Base-by-base conservation (phyloP, 345 rosid species). In the Salix suchowensis region DNA sequence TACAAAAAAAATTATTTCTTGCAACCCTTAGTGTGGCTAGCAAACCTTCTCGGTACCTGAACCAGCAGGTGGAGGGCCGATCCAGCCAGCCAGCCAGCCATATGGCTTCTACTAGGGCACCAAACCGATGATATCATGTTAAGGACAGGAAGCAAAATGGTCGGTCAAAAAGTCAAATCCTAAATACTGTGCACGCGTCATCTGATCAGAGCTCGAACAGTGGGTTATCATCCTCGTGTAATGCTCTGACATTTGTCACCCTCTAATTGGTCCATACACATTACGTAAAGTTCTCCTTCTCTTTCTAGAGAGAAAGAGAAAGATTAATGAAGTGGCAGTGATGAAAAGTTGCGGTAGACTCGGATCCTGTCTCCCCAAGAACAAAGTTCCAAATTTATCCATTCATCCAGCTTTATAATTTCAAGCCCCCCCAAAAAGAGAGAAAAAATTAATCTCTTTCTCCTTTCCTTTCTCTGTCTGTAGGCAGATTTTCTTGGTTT, bases 361-460 rank as follows among this genome's bases (percentile, higher is more conserved):
- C 92, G 92, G 89, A 89, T 88, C 91, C 88, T 86, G 92, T 89
- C 92, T 78, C 88, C 87, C 72, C 67, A 32, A 68, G 78, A 67
- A 83, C 23, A 81, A 83, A 72, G 72, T 50, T 64, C 65, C 74
- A 12, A 28, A 26, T 70, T 60, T 44, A 4, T 70, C 74, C 44
- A 21, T 23, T 30, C 13, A 28, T 67, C 4, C 68, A 21, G 40
- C 37, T 68, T 19, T 36, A 37, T 58, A 58, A 36, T 16, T 73
- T 61, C 2, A 39, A 24, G 28, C 11, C 52, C 52, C 21, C 30
- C 28, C 19, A n/a, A 1, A 24, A 3, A 24, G 37, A 40, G 44
- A 40, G 13, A 40, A 11, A 54, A 42, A 11, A 37, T 4, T 0
- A 32, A 70, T 70, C 36, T 36, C 48, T 16, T 5, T 24, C 16